These are phyloP conservation scores for Stramenopiles sp. DNA, from an alignment of 352 stramenopile genomes.

Conservation along the genomic window DNA sequence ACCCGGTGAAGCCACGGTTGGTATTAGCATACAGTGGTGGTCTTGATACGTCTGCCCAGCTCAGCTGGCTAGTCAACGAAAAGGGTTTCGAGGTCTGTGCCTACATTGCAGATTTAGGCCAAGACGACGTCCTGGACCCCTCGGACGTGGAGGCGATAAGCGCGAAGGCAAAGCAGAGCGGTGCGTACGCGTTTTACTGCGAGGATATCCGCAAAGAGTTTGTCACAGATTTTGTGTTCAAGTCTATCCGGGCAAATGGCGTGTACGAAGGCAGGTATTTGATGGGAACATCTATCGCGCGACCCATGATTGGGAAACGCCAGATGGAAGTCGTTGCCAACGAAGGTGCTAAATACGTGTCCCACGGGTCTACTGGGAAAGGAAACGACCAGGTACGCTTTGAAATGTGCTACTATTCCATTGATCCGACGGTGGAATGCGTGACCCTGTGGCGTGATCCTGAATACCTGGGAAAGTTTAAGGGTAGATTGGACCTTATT, in stretches of 20 bases:
- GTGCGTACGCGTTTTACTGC: constrained; percentile 68
- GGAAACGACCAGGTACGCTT: constrained; percentile 96
- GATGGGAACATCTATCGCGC: constrained; percentile 86
- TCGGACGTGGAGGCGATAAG: no score
- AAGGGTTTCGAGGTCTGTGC: constrained; percentile 95
- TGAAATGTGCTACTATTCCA: constrained; percentile 87
- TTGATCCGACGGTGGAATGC: constrained; percentile 81
- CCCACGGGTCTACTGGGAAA: constrained; percentile 93
- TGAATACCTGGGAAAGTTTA: constrained; percentile 95
- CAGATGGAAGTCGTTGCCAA: constrained; percentile 71
- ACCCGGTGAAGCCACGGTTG: constrained; percentile 59
- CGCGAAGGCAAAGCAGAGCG: constrained; percentile 36
- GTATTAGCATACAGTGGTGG: constrained; percentile 88
- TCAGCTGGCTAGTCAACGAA: constrained; percentile 90
- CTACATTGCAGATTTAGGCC: constrained; percentile 95
- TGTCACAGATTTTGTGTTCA: constrained; percentile 64
- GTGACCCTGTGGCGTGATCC: constrained; percentile 90
- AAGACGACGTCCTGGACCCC: constrained; percentile 76
- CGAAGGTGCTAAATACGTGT: constrained; percentile 71
- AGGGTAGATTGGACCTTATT: constrained; percentile 83
- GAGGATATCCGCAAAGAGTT: constrained; percentile 93
- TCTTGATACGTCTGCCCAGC: constrained; percentile 94
- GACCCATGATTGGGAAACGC: constrained; percentile 92
- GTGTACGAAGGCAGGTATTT: constrained; percentile 95
- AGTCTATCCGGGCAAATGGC: constrained; percentile 76